Conservation (phyloP, 169 alveolate genomes). For the Babesia sp. region DNA sequence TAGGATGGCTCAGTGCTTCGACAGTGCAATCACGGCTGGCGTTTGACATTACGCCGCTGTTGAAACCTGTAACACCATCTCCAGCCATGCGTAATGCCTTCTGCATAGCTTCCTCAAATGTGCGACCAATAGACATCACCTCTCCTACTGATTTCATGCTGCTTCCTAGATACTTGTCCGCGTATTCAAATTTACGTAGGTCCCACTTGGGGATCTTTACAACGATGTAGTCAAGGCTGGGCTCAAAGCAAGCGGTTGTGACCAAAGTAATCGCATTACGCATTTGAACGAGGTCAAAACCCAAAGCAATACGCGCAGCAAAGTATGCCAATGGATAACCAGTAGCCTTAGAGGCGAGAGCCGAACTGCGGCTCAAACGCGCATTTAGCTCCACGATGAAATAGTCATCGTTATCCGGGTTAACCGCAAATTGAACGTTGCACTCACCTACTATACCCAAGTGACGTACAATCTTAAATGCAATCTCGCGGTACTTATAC, state of each 20-base stretch:
- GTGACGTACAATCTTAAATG: constrained; percentile 83
- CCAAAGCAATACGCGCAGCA: constrained; percentile 88
- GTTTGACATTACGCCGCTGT: constrained; percentile 62
- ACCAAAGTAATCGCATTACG: constrained; percentile 81
- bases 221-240: constrained; percentile 84
- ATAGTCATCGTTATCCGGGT: constrained; percentile 82
- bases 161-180: constrained; percentile 77
- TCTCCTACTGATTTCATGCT: constrained; percentile 90
- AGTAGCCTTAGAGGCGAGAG: constrained; percentile 89
- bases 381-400: constrained; percentile 89
- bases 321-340: constrained; percentile 90
- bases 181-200: constrained; percentile 82
- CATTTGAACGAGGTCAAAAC: constrained; percentile 77
- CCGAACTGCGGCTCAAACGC: constrained; percentile 85
- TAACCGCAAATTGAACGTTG: constrained; percentile 87
- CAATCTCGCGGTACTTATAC: constrained; percentile 80
- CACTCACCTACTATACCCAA: constrained; percentile 88
- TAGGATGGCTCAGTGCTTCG: constrained; percentile 68
- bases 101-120: constrained; percentile 88
- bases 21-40: constrained; percentile 42
- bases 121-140: constrained; percentile 88
- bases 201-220: constrained; percentile 89
- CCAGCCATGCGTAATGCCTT: constrained; percentile 83
- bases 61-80: constrained; percentile 70
- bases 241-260: constrained; percentile 91